Conservation (phyloP, 2,329 filamentous ascomycete genomes). For the Phaeosphaeria sp. region DNA sequence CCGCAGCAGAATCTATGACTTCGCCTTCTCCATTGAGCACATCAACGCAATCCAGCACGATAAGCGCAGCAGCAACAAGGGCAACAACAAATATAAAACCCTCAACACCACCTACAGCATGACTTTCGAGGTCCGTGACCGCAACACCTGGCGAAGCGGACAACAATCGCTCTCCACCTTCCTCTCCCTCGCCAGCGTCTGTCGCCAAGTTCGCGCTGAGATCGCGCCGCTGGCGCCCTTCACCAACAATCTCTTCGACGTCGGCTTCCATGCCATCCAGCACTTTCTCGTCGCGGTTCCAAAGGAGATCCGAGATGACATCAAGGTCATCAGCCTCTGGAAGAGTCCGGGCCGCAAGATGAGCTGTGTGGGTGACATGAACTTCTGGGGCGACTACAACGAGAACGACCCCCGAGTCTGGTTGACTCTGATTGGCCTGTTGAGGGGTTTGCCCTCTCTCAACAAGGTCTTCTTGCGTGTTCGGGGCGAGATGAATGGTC, state of each 20-base stretch:
- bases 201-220: not conserved
- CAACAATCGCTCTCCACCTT: not conserved
- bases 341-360: not conserved
- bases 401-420: not conserved
- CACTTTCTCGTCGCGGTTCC: not conserved
- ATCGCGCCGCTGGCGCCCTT: not conserved
- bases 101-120: not conserved
- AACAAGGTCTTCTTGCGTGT: not conserved
- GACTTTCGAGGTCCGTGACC: not conserved
- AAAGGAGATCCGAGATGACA: not conserved
- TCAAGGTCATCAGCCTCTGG: not conserved
- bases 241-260: not conserved
- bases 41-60: not conserved
- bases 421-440: not conserved
- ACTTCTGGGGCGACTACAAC: not conserved
- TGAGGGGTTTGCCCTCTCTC: not conserved
- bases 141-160: not conserved
- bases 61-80: not conserved
- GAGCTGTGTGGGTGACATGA: not conserved
- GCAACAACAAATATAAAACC: not conserved
- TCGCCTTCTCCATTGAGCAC: not conserved
- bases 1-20: not conserved
- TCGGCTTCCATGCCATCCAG: conserved; percentile 1
- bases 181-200: not conserved
- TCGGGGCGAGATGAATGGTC: not conserved